phyloP scores from a whole-genome alignment of 768 basidiomycete species.

The Termitomyces sp. region DNA sequence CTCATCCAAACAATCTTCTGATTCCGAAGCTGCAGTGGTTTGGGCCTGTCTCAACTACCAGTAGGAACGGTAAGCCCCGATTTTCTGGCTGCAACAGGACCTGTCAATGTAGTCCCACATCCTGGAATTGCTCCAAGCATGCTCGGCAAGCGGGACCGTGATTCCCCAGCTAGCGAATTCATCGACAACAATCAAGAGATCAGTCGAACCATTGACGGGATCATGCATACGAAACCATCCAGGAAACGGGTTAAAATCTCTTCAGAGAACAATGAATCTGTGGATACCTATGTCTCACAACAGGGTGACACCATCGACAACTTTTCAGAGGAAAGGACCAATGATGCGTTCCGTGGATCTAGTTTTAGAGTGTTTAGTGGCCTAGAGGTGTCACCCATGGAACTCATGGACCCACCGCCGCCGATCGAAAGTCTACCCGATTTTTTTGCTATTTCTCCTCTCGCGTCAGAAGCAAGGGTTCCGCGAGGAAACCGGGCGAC shows the following conservation, averaged over 20 bases:
- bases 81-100: background rate
- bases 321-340: slow-evolving; percentile 12
- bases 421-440: slow-evolving; percentile 49
- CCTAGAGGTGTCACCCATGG: slow-evolving; percentile 24
- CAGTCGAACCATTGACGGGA: slow-evolving; percentile 28
- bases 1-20: background rate
- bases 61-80: background rate
- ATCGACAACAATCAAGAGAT: slow-evolving; percentile 38
- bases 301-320: slow-evolving; percentile 8
- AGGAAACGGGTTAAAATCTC: slow-evolving; percentile 50
- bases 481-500: slow-evolving; percentile 23
- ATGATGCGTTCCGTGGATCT: slow-evolving; percentile 22
- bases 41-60: slow-evolving; percentile 11
- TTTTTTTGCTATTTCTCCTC: slow-evolving; percentile 39
- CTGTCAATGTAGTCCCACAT: slow-evolving; percentile 16
- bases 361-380: slow-evolving; percentile 48
- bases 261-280: slow-evolving; percentile 7
- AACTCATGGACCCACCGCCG: slow-evolving; percentile 39
- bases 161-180: slow-evolving; percentile 37
- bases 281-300: background rate
- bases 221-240: slow-evolving; percentile 35
- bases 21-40: slow-evolving; percentile 12
- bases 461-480: slow-evolving; percentile 17
- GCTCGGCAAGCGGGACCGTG: slow-evolving; percentile 65
- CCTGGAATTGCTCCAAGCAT: slow-evolving; percentile 39